Evolutionary conservation across 495 filamentous ascomycete genomes (phyloP), one percentile per base, ranked within the genome.

Genomic region (Penicillium cinerascens): DNA sequence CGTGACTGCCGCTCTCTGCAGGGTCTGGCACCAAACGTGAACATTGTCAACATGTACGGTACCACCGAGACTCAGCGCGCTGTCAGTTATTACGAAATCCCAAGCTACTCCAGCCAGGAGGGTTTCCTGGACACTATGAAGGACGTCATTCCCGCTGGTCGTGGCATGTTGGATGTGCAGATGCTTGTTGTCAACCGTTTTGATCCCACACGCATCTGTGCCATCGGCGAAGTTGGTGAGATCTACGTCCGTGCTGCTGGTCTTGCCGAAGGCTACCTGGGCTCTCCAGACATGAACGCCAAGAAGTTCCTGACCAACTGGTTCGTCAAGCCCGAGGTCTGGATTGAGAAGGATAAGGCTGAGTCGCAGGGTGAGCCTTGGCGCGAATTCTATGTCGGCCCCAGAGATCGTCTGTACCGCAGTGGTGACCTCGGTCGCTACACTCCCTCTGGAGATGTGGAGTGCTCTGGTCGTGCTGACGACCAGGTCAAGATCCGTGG

Each of bases 401-500:
- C 91, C 0, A 74, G 92, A 52, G 92, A 98, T 71, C 77, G 93
- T 16, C 68, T 98, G 26, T 97, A 98, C 64, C 74, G 87, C 6
- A 90, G 82, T 27, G 91, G 90, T 22, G 90, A 95, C 66, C 73
- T 96, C 2, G 91, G 90, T 9, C 71, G 84, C 15, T 95, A 89
- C 55, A 81, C 82, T 36, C 79, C 83, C 4, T 78, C 85, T 44
- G 93, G 92, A 36, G 83, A 86, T 56, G 84, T 88, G 25, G 86
- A 87, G 55, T 87, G 82, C 58, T 79, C 82, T 22, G 92, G 92
- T 17, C 82, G 93, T 44, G 87, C 83, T 9, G 93, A 98, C 61
- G 81, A 89, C 59, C 93, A 97, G 60, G 87, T 96, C 65, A 97
- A 97, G 74, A 95, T 97, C 55, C 86, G 92, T 44, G 92, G 92